Evolutionary conservation across 768 basidiomycete genomes (phyloP).

Genomic region (Mycena alexandri): DNA sequence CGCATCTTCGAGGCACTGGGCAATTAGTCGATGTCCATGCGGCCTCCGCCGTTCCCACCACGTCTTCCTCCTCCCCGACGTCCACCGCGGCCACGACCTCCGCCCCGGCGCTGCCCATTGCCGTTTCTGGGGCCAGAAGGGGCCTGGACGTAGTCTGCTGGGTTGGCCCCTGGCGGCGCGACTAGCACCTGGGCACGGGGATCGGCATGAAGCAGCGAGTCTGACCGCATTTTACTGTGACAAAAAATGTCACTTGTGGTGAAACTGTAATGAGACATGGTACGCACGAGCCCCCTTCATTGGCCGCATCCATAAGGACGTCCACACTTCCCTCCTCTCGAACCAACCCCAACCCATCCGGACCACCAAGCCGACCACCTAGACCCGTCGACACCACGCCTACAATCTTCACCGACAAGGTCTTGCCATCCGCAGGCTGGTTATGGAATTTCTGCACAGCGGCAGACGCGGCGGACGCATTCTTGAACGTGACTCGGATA

Average conservation of each 20-base stretch:
- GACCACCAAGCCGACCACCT: conserved; percentile 68
- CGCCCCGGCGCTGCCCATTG: conserved; percentile 47
- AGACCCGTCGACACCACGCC: conserved; percentile 66
- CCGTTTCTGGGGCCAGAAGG: conserved; percentile 49
- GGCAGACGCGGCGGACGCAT: conserved; percentile 67
- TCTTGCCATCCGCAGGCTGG: conserved; percentile 86
- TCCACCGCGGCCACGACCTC: conserved; percentile 48
- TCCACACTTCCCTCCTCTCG: conserved; percentile 68
- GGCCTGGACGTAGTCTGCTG: conserved; percentile 61
- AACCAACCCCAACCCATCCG: conserved; percentile 65
- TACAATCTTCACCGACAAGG: conserved; percentile 73
- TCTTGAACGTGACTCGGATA: conserved; percentile 82
- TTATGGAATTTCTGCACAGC: conserved; percentile 84
- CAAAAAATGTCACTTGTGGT: conserved; percentile 1
- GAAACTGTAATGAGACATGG: background rate
- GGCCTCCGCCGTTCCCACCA: conserved; percentile 50
- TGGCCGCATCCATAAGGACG: conserved; percentile 68
- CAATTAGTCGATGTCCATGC: conserved; percentile 70
- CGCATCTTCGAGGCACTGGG: conserved; percentile 14
- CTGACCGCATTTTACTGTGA: conserved; percentile 88
- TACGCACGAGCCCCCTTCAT: conserved; percentile 69
- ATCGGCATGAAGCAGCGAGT: conserved; percentile 71
- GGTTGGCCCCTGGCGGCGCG: conserved; percentile 75
- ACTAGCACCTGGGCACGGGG: conserved; percentile 78
- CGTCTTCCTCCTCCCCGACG: conserved; percentile 55